phyloP scores from a whole-genome alignment of 306 rosid species.

The Vigna mungo region DNA sequence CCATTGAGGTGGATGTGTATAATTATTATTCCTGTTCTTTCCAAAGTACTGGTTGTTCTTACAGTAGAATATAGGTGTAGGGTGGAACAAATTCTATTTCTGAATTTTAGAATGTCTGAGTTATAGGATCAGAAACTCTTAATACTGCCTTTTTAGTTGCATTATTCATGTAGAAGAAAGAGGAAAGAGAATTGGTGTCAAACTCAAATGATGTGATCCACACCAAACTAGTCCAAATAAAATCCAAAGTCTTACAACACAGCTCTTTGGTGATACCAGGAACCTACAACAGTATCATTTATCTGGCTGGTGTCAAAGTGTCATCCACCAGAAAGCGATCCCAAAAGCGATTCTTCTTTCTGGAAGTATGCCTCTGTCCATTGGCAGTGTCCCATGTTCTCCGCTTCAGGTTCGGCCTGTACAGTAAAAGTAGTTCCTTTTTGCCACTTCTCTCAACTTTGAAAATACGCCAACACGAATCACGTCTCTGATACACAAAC shows the following conservation, averaged over 20 bases:
- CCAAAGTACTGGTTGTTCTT: neutral
- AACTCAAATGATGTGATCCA: slow-evolving; percentile 22
- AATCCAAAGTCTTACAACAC: slow-evolving; percentile 13
- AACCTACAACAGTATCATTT: slow-evolving; percentile 1
- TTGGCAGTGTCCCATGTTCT: neutral
- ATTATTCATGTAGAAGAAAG: neutral
- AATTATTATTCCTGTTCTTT: neutral
- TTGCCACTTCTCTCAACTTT: slow-evolving; percentile 10
- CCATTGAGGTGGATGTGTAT: neutral
- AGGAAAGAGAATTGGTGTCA: slow-evolving; percentile 33
- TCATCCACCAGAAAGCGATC: slow-evolving; percentile 26
- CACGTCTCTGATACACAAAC: slow-evolving; percentile 45
- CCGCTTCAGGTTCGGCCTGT: neutral
- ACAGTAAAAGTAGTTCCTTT: neutral
- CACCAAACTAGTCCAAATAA: slow-evolving; percentile 28
- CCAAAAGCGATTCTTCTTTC: slow-evolving; percentile 29
- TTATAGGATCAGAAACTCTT: neutral
- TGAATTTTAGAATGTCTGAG: slow-evolving; percentile 21
- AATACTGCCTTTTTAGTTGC: neutral
- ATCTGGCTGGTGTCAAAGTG: neutral
- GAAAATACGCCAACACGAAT: slow-evolving; percentile 36
- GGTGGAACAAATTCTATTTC: slow-evolving; percentile 21
- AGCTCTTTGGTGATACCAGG: slow-evolving; percentile 15
- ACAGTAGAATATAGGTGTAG: neutral
- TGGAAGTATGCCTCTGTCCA: slow-evolving; percentile 28